Base-by-base conservation (phyloP, 1,139 yeast genomes). In the Kurtzmaniella quercitrusa region DNA sequence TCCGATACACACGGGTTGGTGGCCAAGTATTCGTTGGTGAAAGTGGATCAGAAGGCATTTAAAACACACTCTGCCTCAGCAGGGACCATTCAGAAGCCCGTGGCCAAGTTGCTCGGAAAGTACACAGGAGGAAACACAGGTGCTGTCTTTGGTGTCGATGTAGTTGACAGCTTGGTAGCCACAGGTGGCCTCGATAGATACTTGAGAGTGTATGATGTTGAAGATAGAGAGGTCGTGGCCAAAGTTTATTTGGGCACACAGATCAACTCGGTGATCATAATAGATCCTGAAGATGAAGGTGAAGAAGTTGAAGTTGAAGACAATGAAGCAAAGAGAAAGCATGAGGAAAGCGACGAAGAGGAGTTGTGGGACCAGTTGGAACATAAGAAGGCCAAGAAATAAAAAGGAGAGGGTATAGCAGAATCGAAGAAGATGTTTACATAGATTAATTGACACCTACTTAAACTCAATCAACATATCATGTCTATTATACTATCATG, bases 131-230 rank as follows among this genome's bases (percentile, higher is more conserved):
- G 72, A 3, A 72, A 72, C 51, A 70, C 77, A 17, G 78, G 78
- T 49, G 77, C 77, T 15, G 63, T 70, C 2, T 64, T 63, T 54
- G 70, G 65, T 7, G 55, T 61, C 15, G 57, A 54, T 39, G 53
- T 59, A 10, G 52, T 47, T 10, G 62, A 60, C 43, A 59, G 54
- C n/a, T 52, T 68, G 10, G 56, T 70, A 29, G 73, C 66, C 12
- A 73, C 89, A 21, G 96, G 95, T 37, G 96, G 96, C 0, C 73
- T 90, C 34, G 98, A 91, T 59, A 74, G 96, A 56, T 91, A 89
- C 59, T 72, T 89, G 37, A 75, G 97, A 46, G 87, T 87, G 2
- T 91, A 78, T 61, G 84, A 87, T 49, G 58, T 81, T 7, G 66
- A 64, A 2, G 62, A 79, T 0, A 70, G 95, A 43, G 77, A 78